Base-by-base conservation (phyloP, 495 filamentous ascomycete genomes). In the Monascus purpureus region DNA sequence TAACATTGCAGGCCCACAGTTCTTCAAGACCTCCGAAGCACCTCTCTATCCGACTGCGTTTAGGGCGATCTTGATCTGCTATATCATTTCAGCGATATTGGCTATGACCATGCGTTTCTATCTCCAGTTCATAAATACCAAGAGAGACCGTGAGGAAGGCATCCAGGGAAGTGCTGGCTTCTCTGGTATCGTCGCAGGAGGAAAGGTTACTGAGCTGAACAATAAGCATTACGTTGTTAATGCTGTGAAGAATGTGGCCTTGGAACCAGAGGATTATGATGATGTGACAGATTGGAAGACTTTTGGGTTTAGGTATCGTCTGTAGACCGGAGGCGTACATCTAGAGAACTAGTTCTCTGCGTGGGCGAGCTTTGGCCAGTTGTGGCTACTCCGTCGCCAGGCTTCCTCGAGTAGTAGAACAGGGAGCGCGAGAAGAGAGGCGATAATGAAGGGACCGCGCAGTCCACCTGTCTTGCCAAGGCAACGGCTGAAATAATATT, bases 1-100 rank as follows among this genome's bases (percentile, higher is more conserved):
- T 6, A 73, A 65, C 42, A 72, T 75, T 40, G 70, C 73, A 41
- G 66, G 71, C 2, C 70, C 71, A 9, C 71, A 75, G 45, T 61
- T 74, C 4, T 77, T 75, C 39, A 57, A 59, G 24, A 47, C 53
- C 1, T 49, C 40, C 11, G 70, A 73, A 31, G 65, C 61, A 5
- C 73, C 72, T 1, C 47, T 63, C 2, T 75, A 65, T 41, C 7
- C 22, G 22, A 25, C 22, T 7, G 22, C 22, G 7, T 25, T 25
- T 25, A 25, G 7, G n/a, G 7, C 22, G 7, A 25, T 25, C 7
- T 7, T 25, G 22, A n/a, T 25, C 22, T 7, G 7, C 22, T 25
- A 7, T n/a, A n/a, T n/a, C 22, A n/a, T 25, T n/a, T 6, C 7
- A 7, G 22, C 22, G n/a, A n/a, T 25, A 7, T n/a, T 25, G 7